Evolutionary conservation across 306 rosid species (phyloP).

Genomic region (Dryas octopetala): DNA sequence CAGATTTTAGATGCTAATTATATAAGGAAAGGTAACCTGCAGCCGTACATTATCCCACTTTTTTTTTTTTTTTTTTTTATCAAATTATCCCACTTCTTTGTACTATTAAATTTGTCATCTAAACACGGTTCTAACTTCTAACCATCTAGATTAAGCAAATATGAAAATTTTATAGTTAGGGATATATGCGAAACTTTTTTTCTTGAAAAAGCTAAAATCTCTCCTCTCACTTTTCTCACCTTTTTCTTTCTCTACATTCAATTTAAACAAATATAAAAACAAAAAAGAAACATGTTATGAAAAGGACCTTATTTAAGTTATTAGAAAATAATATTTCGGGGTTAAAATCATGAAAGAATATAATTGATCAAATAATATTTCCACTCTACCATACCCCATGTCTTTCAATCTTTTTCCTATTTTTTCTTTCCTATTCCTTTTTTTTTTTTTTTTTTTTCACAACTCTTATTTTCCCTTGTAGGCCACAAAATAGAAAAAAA

Average conservation of each 20-base stretch:
- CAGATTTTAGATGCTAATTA: not conserved
- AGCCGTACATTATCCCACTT: too few species aligned
- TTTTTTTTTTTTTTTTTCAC: not conserved
- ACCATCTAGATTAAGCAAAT: not conserved
- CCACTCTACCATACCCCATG: not conserved
- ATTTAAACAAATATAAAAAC: not conserved
- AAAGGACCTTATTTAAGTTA: not conserved
- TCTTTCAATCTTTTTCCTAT: not conserved
- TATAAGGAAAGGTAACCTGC: not conserved
- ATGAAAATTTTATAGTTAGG: not conserved
- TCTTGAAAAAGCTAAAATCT: conserved; percentile 6
- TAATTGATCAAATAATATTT: too few species aligned
- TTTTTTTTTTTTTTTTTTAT: too few species aligned
- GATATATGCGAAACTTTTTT: not conserved
- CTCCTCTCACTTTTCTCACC: not conserved
- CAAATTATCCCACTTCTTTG: too few species aligned
- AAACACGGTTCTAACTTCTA: too few species aligned
- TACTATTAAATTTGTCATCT: too few species aligned
- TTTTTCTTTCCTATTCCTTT: not conserved
- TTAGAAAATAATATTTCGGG: too few species aligned
- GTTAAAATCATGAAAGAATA: too few species aligned
- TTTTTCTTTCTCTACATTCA: not conserved
- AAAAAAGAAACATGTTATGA: not conserved
- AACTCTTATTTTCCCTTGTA: conserved; percentile 6
- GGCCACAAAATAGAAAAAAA: not conserved